A percentile compares a stretch with the other conserved stretches of the same genome.
These are phyloP conservation scores for Boechera divaricarpa DNA, from an alignment of 345 rosid genomes.

Conservation along the genomic window DNA sequence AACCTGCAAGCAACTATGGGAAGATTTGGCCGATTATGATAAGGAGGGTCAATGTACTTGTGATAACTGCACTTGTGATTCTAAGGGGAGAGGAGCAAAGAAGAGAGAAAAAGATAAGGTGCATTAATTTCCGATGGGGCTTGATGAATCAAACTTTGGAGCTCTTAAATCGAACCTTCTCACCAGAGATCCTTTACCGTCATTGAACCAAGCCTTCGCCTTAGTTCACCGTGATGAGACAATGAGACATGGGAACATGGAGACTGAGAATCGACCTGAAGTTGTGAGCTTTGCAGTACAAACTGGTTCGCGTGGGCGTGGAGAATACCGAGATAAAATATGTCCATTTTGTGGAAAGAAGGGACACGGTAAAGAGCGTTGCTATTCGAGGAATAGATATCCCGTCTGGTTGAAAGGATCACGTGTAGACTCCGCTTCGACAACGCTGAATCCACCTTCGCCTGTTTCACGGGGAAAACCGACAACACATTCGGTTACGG, in stretches of 20 bases:
- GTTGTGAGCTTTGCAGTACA: neutral
- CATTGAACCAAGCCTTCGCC: neutral
- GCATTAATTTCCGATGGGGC: neutral
- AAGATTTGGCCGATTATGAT: neutral
- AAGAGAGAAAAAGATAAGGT: neutral
- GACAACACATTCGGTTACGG: too few relatives aligned
- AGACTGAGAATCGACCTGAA: neutral
- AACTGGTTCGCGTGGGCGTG: fast-evolving
- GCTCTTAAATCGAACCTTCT: neutral
- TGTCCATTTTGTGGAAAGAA: neutral
- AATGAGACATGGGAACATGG: neutral
- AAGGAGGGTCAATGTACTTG: neutral
- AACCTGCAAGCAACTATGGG: neutral
- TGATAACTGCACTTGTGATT: neutral
- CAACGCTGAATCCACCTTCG: too few relatives aligned
- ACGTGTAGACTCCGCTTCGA: too few relatives aligned
- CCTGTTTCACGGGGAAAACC: too few relatives aligned
- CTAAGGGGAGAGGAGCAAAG: neutral
- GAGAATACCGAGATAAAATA: neutral
- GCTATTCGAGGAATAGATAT: too few relatives aligned
- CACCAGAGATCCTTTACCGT: neutral
- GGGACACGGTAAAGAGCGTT: neutral
- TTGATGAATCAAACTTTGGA: neutral
- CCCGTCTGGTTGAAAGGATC: too few relatives aligned
- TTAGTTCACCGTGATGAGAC: neutral